phyloP scores from a whole-genome alignment of 345 rosid species.

The Rhizophora apiculata region DNA sequence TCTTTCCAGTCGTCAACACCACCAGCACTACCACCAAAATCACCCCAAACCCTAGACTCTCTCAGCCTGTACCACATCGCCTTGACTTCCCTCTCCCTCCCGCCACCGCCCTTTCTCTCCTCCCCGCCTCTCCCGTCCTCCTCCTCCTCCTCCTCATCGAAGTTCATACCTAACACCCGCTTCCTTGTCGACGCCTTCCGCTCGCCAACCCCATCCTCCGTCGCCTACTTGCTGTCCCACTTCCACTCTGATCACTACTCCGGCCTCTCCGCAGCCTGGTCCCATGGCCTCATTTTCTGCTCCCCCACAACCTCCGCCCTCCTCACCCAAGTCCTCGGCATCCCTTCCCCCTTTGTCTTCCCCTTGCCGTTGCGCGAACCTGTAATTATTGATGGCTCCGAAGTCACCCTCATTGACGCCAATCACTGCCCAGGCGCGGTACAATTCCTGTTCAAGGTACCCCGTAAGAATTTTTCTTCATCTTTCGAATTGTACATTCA shows the following conservation, averaged over 20 bases:
- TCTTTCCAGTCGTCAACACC: no score
- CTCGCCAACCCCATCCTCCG: slow-evolving; percentile 35
- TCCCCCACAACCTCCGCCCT: slow-evolving; percentile 64
- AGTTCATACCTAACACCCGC: slow-evolving; percentile 69
- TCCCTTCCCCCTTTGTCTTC: slow-evolving; percentile 49
- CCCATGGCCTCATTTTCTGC: slow-evolving; percentile 72
- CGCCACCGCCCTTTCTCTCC: slow-evolving; percentile 14
- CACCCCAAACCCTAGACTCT: slow-evolving; percentile 46
- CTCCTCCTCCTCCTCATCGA: slow-evolving; percentile 48
- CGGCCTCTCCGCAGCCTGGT: slow-evolving; percentile 73
- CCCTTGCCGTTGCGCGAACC: slow-evolving; percentile 41
- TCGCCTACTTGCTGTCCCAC: slow-evolving; percentile 80
- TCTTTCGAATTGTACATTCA: slow-evolving; percentile 56
- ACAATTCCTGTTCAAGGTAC: slow-evolving; percentile 67
- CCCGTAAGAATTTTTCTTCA: slow-evolving; percentile 17
- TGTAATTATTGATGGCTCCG: slow-evolving; percentile 56
- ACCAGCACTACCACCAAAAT: neutral
- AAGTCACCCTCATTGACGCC: slow-evolving; percentile 64
- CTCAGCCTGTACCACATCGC: slow-evolving; percentile 48
- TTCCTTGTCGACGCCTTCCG: slow-evolving; percentile 83
- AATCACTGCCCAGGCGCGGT: slow-evolving; percentile 94
- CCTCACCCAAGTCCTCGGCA: slow-evolving; percentile 47
- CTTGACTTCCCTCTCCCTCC: slow-evolving; percentile 30
- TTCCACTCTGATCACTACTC: slow-evolving; percentile 89
- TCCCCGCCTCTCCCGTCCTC: slow-evolving; percentile 27